Conservation (phyloP, 2,329 filamentous ascomycete genomes). For the Sporothrix euskadiensis region DNA sequence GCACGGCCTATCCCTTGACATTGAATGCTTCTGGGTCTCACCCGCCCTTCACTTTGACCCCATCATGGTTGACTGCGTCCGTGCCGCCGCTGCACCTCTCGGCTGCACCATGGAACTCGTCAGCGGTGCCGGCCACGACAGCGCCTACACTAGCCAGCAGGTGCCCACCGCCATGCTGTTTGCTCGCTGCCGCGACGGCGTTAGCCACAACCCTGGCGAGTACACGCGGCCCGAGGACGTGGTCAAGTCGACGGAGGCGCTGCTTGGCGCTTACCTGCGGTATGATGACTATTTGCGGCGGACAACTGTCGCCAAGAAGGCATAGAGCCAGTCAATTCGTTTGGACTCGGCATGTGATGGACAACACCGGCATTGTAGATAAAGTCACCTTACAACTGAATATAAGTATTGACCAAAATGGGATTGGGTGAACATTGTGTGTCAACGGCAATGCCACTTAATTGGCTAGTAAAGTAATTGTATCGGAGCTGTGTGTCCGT, state of each 20-base stretch:
- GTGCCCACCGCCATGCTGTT: constrained; percentile 70
- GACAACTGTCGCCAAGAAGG: constrained; percentile 20
- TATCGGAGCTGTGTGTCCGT: too few relatives aligned
- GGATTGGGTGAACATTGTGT: too few relatives aligned
- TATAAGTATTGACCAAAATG: too few relatives aligned
- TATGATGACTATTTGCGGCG: constrained; percentile 30
- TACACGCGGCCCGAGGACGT: constrained; percentile 59
- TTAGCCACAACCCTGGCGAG: constrained; percentile 65
- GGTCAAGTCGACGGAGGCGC: constrained; percentile 26
- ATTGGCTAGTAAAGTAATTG: too few relatives aligned
- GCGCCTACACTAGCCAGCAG: constrained; percentile 59
- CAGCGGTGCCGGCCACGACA: constrained; percentile 50
- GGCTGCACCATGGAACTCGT: constrained; percentile 28
- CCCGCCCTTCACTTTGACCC: constrained; percentile 31
- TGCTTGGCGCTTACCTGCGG: constrained; percentile 30
- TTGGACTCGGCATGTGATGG: not conserved
- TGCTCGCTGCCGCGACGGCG: constrained; percentile 61
- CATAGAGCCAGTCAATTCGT: not conserved
- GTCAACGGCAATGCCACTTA: too few relatives aligned
- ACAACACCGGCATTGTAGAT: not conserved
- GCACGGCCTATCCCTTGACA: constrained; percentile 24
- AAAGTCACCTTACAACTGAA: not conserved
- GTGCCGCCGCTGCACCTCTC: constrained; percentile 5
- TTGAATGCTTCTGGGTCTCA: constrained; percentile 31
- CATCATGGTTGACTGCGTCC: constrained; percentile 31